Evolutionary conservation across 2,329 filamentous ascomycete genomes (phyloP).

Genomic region (Ophiocordyceps camponoti-saundersi): DNA sequence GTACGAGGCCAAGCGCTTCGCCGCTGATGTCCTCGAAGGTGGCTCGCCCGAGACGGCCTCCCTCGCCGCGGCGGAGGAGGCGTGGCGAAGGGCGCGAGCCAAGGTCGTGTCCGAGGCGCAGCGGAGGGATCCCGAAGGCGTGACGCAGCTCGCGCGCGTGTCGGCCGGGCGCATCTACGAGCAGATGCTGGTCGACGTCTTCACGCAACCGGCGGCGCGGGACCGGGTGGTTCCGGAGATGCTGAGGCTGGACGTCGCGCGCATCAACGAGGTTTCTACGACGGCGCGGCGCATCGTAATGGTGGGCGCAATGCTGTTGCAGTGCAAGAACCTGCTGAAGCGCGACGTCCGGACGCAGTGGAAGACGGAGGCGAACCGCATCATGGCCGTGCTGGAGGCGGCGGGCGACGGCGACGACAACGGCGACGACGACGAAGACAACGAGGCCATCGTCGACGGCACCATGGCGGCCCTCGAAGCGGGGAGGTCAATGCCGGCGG

Average conservation of each 20-base stretch:
- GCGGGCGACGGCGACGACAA: neutral
- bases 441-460: constrained; percentile 31
- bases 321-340: constrained; percentile 70
- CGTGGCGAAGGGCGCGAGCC: constrained; percentile 47
- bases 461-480: constrained; percentile 46
- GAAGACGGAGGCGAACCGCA: constrained; percentile 57
- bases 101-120: constrained; percentile 50
- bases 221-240: constrained; percentile 52
- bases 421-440: neutral
- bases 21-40: constrained; percentile 42
- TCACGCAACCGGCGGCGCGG: constrained; percentile 46
- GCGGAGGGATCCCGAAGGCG: constrained; percentile 50
- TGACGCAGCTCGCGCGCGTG: constrained; percentile 45
- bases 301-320: constrained; percentile 56
- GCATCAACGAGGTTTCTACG: constrained; percentile 29
- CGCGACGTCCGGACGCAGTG: constrained; percentile 63
- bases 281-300: constrained; percentile 44
- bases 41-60: constrained; percentile 23
- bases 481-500: constrained; percentile 46
- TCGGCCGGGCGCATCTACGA: constrained; percentile 56
- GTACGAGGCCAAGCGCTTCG: constrained; percentile 61
- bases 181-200: constrained; percentile 58
- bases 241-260: constrained; percentile 48
- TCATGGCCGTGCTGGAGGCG: constrained; percentile 50
- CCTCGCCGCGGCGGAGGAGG: constrained; percentile 42